Percentiles rank a stretch among this genome's conserved stretches.
Evolutionary conservation across 169 alveolate genomes (phyloP).

Genomic region (Babesia ovis): DNA sequence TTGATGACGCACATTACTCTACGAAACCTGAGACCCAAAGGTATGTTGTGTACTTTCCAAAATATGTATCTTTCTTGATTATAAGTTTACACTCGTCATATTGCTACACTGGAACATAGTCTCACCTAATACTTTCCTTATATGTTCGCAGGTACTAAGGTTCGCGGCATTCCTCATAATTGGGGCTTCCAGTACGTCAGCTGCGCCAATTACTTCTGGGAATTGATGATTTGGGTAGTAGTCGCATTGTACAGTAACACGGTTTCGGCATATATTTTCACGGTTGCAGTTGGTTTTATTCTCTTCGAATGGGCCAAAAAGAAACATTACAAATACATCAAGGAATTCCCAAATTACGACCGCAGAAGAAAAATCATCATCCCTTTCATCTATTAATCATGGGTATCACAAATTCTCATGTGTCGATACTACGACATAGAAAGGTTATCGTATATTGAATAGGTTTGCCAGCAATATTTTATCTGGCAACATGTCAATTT

Average conservation of each 20-base stretch:
- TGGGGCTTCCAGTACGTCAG: conserved; percentile 95
- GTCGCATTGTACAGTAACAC: conserved; percentile 78
- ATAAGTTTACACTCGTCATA: too few species aligned
- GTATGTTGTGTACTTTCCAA: conserved; percentile 32
- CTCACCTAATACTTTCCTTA: too few species aligned
- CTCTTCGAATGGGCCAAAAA: conserved; percentile 92
- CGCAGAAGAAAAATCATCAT: conserved; percentile 88
- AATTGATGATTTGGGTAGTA: conserved; percentile 91
- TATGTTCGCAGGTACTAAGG: conserved; percentile 83
- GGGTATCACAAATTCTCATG: too few species aligned
- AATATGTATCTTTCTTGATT: too few species aligned
- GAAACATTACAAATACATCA: conserved; percentile 88
- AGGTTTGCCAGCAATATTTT: too few species aligned
- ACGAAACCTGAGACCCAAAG: conserved; percentile 88
- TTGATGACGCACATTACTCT: conserved; percentile 91
- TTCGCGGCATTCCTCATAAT: conserved; percentile 92
- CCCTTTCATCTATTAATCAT: conserved; percentile 88
- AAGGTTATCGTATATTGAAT: too few species aligned
- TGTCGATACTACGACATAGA: too few species aligned
- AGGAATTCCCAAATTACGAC: conserved; percentile 87
- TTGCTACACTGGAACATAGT: too few species aligned
- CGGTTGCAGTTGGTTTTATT: conserved; percentile 76
- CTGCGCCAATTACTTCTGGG: conserved; percentile 98
- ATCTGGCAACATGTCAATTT: too few species aligned
- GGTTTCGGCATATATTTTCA: conserved; percentile 65